Conservation (phyloP, 805 yeast species). For the Tetrapisispora arboricola region DNA sequence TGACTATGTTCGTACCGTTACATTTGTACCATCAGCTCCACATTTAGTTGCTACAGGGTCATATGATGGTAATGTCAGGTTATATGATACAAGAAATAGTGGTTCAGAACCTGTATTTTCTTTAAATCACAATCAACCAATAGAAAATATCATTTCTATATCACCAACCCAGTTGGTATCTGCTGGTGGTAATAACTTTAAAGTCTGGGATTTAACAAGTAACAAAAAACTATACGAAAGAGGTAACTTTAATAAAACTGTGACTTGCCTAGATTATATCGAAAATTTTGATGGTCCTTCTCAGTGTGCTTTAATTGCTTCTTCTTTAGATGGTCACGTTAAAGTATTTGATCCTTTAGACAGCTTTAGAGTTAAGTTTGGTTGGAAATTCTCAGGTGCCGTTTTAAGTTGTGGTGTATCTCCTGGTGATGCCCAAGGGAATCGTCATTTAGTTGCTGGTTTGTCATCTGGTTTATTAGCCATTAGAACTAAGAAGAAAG, state of each 20-base stretch:
- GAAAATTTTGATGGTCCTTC: slow-evolving; percentile 26
- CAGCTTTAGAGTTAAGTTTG: slow-evolving; percentile 83
- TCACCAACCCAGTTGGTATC: slow-evolving; percentile 64
- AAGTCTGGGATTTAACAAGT: slow-evolving; percentile 89
- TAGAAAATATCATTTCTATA: slow-evolving; percentile 72
- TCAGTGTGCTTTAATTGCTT: slow-evolving; percentile 59
- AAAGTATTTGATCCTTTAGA: slow-evolving; percentile 78
- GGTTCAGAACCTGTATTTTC: slow-evolving; percentile 44
- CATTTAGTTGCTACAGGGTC: slow-evolving; percentile 86
- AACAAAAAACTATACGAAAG: slow-evolving; percentile 54
- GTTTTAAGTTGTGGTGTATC: slow-evolving; percentile 84
- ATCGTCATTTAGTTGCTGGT: slow-evolving; percentile 85
- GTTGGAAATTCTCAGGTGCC: slow-evolving; percentile 95
- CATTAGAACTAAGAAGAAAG: slow-evolving; percentile 74
- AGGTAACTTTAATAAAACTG: slow-evolving; percentile 86
- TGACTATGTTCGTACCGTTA: slow-evolving; percentile 80
- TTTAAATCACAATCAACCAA: slow-evolving; percentile 69
- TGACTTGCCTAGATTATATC: slow-evolving; percentile 52
- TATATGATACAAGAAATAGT: slow-evolving; percentile 66
- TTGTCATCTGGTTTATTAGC: slow-evolving; percentile 81
- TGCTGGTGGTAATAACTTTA: slow-evolving; percentile 73
- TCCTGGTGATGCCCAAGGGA: slow-evolving; percentile 39
- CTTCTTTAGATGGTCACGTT: slow-evolving; percentile 95
- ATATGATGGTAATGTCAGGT: slow-evolving; percentile 77
- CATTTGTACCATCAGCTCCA: slow-evolving; percentile 64